Evolutionary conservation across 345 rosid species (phyloP).

Genomic region (Erucastrum elatum): DNA sequence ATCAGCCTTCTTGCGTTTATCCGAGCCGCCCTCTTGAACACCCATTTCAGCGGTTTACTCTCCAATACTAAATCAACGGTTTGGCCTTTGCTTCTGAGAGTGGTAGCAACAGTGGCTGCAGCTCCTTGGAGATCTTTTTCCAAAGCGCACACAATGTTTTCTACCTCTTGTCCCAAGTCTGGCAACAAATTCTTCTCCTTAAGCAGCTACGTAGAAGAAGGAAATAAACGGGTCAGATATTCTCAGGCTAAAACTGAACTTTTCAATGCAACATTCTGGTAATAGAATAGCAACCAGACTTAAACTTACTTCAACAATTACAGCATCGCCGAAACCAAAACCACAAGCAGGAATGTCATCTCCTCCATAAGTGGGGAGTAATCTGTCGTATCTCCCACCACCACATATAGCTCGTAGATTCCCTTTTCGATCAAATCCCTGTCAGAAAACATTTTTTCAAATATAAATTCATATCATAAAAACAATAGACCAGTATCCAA

Average conservation of each 20-base stretch:
- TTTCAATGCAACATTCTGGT: not conserved
- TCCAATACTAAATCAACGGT: constrained; percentile 85
- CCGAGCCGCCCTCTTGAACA: constrained; percentile 85
- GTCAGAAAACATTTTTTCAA: not conserved
- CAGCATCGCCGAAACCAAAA: constrained; percentile 98
- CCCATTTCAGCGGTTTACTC: constrained; percentile 90
- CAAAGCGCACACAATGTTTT: constrained; percentile 81
- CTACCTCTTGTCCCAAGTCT: constrained; percentile 59
- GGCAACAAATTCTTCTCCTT: constrained; percentile 85
- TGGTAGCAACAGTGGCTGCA: constrained; percentile 75
- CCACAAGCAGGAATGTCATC: constrained; percentile 97
- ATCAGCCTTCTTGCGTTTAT: constrained; percentile 73
- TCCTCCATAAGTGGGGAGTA: constrained; percentile 90
- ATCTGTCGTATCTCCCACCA: constrained; percentile 81
- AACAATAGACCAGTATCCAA: not conserved
- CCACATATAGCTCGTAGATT: constrained; percentile 94
- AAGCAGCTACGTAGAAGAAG: constrained; percentile 54
- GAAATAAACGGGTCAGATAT: not conserved
- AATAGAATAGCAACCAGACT: not conserved
- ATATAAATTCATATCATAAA: not conserved
- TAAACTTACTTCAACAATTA: constrained; percentile 75
- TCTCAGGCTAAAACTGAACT: not conserved
- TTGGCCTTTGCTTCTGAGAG: constrained; percentile 73
- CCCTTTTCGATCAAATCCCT: constrained; percentile 88
- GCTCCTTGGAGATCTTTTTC: constrained; percentile 76